These are phyloP conservation scores for Breviolum minutum DNA, from an alignment of 73 alveolate genomes.

Conservation along the genomic window DNA sequence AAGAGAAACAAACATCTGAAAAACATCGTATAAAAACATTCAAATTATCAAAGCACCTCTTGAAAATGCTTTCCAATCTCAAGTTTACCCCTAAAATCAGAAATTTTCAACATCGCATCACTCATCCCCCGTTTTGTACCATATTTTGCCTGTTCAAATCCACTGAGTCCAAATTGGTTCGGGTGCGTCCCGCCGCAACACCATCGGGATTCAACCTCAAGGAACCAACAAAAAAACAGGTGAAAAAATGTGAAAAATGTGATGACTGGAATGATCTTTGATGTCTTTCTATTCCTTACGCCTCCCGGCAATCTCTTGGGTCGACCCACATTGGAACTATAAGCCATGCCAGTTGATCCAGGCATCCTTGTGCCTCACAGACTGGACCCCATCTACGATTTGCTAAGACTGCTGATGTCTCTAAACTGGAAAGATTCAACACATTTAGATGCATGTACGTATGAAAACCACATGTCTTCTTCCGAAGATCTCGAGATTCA, in stretches of 20 bases:
- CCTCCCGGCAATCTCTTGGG: neutral
- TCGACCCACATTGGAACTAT: slow-evolving; percentile 51
- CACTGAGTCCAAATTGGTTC: slow-evolving; percentile 73
- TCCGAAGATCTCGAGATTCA: too few species aligned
- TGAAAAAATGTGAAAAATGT: neutral
- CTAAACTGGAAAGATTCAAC: too few species aligned
- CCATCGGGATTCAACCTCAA: slow-evolving; percentile 80
- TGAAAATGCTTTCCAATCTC: neutral
- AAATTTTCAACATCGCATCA: too few species aligned
- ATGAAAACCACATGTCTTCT: too few species aligned
- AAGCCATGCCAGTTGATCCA: slow-evolving; percentile 53
- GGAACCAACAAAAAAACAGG: neutral
- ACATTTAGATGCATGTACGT: too few species aligned
- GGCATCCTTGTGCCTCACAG: slow-evolving; percentile 54
- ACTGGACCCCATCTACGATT: too few species aligned
- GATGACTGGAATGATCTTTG: neutral
- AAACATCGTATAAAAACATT: neutral
- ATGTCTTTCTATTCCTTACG: too few species aligned
- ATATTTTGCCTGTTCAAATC: slow-evolving; percentile 44
- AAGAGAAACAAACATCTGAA: neutral
- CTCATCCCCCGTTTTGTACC: too few species aligned
- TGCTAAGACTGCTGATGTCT: too few species aligned
- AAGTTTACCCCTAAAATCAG: too few species aligned
- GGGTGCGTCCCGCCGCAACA: slow-evolving; percentile 59
- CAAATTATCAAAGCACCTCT: neutral